Conservation (phyloP, 2,329 filamentous ascomycete species). For the Sphaceloma murrayae region DNA sequence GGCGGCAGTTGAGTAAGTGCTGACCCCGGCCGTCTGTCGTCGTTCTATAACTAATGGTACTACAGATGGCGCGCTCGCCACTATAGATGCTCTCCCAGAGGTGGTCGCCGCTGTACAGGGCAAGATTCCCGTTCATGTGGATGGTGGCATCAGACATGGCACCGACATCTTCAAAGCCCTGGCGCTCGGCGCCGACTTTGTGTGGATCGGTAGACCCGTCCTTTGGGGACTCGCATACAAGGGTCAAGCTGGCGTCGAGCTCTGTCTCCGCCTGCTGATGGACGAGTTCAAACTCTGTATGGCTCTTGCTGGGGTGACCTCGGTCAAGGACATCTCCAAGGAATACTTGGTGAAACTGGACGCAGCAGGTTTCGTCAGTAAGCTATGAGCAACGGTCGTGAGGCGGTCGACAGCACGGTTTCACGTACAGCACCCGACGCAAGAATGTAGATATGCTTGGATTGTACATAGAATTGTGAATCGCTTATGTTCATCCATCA, state of each 20-base stretch:
- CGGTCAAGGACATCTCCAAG: slow-evolving; percentile 30
- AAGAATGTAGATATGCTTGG: no score
- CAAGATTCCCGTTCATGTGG: slow-evolving; percentile 48
- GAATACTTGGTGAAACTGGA: slow-evolving; percentile 35
- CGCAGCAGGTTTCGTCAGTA: slow-evolving; percentile 25
- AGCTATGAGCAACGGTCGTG: slow-evolving; percentile 20
- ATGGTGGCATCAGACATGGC: slow-evolving; percentile 46
- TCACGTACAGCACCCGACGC: no score
- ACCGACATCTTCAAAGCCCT: slow-evolving; percentile 48
- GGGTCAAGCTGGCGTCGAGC: slow-evolving; percentile 31
- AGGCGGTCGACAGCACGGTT: slow-evolving; percentile 9
- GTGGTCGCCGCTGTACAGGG: slow-evolving; percentile 29
- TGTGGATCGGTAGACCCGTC: slow-evolving; percentile 38
- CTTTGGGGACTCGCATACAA: slow-evolving; percentile 41
- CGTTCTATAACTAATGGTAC: slow-evolving; percentile 22
- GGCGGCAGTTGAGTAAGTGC: slow-evolving; percentile 22
- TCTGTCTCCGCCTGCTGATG: slow-evolving; percentile 36
- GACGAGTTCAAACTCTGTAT: slow-evolving; percentile 34
- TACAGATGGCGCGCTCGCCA: slow-evolving; percentile 40
- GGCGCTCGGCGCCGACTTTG: slow-evolving; percentile 37
- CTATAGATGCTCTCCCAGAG: slow-evolving; percentile 36
- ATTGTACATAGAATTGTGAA: no score
- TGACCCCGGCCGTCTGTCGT: no score
- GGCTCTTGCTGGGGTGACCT: slow-evolving; percentile 33
- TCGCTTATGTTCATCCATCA: no score